Percentiles rank a stretch among this genome's conserved stretches.
These are phyloP conservation scores for Alisma plantagoaquatica DNA, from an alignment of 106 monocot species.

Conservation along the genomic window DNA sequence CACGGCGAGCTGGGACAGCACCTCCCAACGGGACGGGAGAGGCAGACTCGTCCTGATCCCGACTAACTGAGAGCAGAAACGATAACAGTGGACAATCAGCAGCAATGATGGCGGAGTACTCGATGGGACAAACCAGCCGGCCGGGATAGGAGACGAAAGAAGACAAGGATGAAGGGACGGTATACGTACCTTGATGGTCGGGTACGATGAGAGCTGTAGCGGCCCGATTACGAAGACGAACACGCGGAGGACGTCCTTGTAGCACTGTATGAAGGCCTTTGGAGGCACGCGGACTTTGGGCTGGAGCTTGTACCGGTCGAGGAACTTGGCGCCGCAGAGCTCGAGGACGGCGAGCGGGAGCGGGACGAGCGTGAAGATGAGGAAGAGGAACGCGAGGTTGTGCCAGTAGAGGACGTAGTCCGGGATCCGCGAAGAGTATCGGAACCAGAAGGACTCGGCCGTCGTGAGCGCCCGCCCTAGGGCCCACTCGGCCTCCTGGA, in stretches of 20 bases:
- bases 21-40: conserved; percentile 38
- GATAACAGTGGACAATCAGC: background rate
- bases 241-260: conserved; percentile 43
- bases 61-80: conserved; percentile 34
- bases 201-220: conserved; percentile 73
- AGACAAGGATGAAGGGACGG: too few relatives aligned
- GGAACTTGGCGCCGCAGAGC: conserved; percentile 23
- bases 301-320: conserved; percentile 74
- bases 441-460: conserved; percentile 63
- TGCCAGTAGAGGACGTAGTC: conserved; percentile 71
- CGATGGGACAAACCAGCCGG: background rate
- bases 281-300: conserved; percentile 44
- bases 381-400: conserved; percentile 68
- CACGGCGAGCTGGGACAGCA: conserved; percentile 18
- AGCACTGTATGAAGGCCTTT: conserved; percentile 50
- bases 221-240: conserved; percentile 65
- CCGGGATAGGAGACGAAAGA: background rate
- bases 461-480: conserved; percentile 57
- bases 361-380: conserved; percentile 66
- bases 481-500: conserved; percentile 51
- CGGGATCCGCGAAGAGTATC: conserved; percentile 53
- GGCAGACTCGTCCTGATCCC: conserved; percentile 55
- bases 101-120: background rate
- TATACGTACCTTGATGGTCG: conserved; percentile 67
- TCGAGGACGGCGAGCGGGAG: conserved; percentile 71